A percentile compares a stretch with the other conserved stretches of the same genome.
phyloP scores from a whole-genome alignment of 192 early-diverging fungal genomes.

The Coemansia sp. region DNA sequence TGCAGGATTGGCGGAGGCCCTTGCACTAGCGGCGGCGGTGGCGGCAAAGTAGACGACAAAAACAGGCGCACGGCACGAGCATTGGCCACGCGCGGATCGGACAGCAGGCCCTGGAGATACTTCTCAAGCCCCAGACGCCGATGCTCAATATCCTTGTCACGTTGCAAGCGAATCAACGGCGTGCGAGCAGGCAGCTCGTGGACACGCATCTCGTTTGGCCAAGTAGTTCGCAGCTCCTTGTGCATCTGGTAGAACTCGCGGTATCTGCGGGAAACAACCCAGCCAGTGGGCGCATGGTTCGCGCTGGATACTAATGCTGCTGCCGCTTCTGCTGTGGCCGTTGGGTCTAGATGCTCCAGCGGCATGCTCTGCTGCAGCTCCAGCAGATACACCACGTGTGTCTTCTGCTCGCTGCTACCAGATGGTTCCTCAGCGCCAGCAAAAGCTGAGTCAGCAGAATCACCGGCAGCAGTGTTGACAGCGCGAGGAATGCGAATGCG shows the following conservation, averaged over 20 bases:
- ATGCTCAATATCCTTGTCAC: constrained; percentile 66
- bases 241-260: constrained; percentile 88
- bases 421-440: background rate
- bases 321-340: constrained; percentile 5
- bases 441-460: background rate
- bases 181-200: constrained; percentile 78
- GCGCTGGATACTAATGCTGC: no score
- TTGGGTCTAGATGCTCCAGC: constrained; percentile 4
- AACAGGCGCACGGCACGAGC: constrained; percentile 68
- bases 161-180: constrained; percentile 65
- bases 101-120: constrained; percentile 68
- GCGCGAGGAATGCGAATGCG: constrained; percentile 48
- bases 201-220: constrained; percentile 57
- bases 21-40: constrained; percentile 13
- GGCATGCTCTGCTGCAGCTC: constrained; percentile 66
- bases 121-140: constrained; percentile 66
- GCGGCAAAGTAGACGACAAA: constrained; percentile 57
- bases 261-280: constrained; percentile 78
- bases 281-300: constrained; percentile 49
- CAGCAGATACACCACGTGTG: constrained; percentile 56
- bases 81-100: constrained; percentile 60
- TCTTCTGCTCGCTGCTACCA: background rate
- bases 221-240: constrained; percentile 60
- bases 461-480: background rate
- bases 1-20: background rate